These are phyloP conservation scores for Tolypocladium paradoxum DNA, from an alignment of 2,329 filamentous ascomycete species.

Conservation along the genomic window DNA sequence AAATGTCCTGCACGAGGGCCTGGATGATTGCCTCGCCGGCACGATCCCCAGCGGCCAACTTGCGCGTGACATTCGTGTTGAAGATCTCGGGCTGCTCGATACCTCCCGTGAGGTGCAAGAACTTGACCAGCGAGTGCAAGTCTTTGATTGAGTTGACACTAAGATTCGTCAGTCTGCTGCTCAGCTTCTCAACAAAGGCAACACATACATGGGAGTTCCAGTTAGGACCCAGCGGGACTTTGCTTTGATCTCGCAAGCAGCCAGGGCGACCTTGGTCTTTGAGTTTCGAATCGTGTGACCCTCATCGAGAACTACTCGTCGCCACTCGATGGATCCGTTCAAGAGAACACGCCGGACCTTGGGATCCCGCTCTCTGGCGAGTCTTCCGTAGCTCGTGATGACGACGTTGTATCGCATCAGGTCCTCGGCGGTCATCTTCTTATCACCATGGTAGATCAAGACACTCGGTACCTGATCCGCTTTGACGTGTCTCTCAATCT, in stretches of 20 bases:
- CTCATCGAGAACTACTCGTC: conserved; percentile 72
- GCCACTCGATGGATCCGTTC: conserved; percentile 48
- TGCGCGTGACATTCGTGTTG: conserved; percentile 50
- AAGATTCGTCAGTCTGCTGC: not conserved
- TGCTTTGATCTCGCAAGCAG: conserved; percentile 56
- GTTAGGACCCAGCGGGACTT: conserved; percentile 70
- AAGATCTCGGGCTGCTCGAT: conserved; percentile 65
- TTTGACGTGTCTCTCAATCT: conserved; percentile 63
- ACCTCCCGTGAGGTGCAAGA: conserved; percentile 65
- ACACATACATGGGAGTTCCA: conserved; percentile 63
- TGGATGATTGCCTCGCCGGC: conserved; percentile 57
- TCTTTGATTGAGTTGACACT: conserved; percentile 71
- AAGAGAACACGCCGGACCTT: conserved; percentile 30
- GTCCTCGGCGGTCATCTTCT: conserved; percentile 43
- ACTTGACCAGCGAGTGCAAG: conserved; percentile 68
- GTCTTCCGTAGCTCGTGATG: conserved; percentile 73
- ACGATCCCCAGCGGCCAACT: conserved; percentile 46
- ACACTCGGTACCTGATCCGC: conserved; percentile 52
- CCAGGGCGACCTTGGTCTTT: conserved; percentile 58
- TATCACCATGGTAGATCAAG: conserved; percentile 62
- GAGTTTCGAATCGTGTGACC: conserved; percentile 75
- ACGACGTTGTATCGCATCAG: conserved; percentile 63
- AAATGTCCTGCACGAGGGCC: conserved; percentile 68
- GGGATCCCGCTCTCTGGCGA: conserved; percentile 52
- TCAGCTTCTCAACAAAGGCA: not conserved